Percentiles rank a stretch among this genome's conserved stretches.
Conservation (phyloP, 371 early-diverging fungal species). For the Sporodiniella umbellata region DNA sequence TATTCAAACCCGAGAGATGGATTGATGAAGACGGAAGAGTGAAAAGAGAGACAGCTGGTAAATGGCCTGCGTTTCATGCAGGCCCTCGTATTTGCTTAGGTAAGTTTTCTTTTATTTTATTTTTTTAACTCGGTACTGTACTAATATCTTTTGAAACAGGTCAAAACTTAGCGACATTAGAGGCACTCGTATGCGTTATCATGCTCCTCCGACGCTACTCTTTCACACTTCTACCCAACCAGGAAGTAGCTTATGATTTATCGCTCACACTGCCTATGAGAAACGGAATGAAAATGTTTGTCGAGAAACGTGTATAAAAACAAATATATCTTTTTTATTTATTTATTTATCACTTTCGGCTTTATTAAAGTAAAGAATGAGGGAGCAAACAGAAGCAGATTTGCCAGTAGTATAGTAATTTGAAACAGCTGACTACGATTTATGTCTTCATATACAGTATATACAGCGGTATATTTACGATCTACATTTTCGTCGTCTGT, state of each 20-base stretch:
- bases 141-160: conserved; percentile 10
- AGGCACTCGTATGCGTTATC: conserved; percentile 38
- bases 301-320: conserved; percentile 10
- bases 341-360: too few species aligned
- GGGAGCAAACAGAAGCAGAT: too few species aligned
- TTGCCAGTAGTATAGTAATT: too few species aligned
- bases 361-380: too few species aligned
- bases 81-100: conserved; percentile 68
- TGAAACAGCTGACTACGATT: too few species aligned
- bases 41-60: conserved; percentile 13
- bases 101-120: conserved; percentile 8
- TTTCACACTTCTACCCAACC: conserved; percentile 39
- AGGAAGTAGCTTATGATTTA: conserved; percentile 26
- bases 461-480: too few species aligned
- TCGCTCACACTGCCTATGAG: conserved; percentile 55
- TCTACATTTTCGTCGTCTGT: too few species aligned
- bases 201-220: conserved; percentile 39
- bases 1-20: conserved; percentile 61
- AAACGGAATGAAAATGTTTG: conserved; percentile 38
- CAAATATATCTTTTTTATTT: too few species aligned
- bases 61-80: conserved; percentile 51
- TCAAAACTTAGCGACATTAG: conserved; percentile 48
- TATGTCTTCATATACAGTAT: too few species aligned
- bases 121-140: background rate
- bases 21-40: conserved; percentile 26